Conservation (phyloP, 257 asterid genomes). For the Nicotiana undulata region DNA sequence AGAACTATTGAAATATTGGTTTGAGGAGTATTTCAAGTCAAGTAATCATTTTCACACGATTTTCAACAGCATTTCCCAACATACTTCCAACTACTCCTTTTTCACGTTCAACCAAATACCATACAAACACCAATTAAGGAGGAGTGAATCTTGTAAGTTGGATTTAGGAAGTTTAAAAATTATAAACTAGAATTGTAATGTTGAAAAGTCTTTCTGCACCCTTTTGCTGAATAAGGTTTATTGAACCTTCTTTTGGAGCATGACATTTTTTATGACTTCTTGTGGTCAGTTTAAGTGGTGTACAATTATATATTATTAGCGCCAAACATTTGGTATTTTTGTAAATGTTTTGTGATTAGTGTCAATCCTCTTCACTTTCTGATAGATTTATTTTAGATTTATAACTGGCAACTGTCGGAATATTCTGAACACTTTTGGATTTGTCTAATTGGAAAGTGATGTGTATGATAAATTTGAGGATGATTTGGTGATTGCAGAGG, state of each 20-base stretch:
- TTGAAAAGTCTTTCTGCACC: background rate
- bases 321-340: background rate
- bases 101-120: background rate
- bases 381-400: background rate
- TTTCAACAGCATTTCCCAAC: background rate
- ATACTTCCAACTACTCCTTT: background rate
- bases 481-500: constrained; percentile 44
- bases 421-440: background rate
- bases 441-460: background rate
- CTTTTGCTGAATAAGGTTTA: background rate
- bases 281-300: background rate
- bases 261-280: background rate
- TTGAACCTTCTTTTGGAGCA: background rate
- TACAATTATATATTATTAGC: no score
- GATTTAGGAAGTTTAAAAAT: background rate
- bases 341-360: background rate
- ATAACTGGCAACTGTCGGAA: background rate
- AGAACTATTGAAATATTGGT: background rate
- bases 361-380: background rate
- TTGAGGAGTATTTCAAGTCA: background rate
- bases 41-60: background rate
- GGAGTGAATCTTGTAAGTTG: background rate
- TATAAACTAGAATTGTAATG: background rate
- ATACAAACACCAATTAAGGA: background rate
- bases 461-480: background rate